Conservation (phyloP, 2,329 filamentous ascomycete species). For the Harringtonia lauricola region DNA sequence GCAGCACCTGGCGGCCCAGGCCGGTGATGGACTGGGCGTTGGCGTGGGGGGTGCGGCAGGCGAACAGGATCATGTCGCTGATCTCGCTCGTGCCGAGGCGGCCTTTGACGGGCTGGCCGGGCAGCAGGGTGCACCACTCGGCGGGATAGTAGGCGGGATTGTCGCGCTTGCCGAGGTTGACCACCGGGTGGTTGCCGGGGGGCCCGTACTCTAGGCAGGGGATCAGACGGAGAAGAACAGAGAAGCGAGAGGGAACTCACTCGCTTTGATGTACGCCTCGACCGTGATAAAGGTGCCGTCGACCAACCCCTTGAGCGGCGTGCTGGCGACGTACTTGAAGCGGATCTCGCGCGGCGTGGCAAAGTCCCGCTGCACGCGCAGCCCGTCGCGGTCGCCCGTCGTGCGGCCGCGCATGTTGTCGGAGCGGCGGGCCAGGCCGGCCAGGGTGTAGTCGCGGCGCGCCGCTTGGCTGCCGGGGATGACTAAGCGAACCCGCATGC, state of each 20-base stretch:
- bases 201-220: background rate
- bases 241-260: constrained; percentile 1
- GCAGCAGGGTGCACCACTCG: constrained; percentile 51
- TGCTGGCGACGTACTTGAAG: background rate
- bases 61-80: constrained; percentile 58
- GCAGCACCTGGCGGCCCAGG: constrained; percentile 45
- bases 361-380: background rate
- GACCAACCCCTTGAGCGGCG: background rate
- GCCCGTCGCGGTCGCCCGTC: background rate
- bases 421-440: constrained; percentile 6
- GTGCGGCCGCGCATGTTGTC: constrained; percentile 4
- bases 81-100: constrained; percentile 53
- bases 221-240: background rate
- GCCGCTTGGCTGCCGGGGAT: constrained; percentile 16
- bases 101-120: constrained; percentile 51
- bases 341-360: background rate
- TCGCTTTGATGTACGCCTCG: constrained; percentile 6
- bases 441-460: constrained; percentile 19
- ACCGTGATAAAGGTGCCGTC: constrained; percentile 1
- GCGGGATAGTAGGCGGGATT: constrained; percentile 55
- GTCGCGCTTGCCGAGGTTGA: constrained; percentile 51
- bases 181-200: constrained; percentile 34
- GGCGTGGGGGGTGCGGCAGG: constrained; percentile 52
- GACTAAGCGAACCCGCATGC: constrained; percentile 18
- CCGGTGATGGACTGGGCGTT: constrained; percentile 58